phyloP scores from a whole-genome alignment of 805 yeast genomes.

The Starmerella apis region DNA sequence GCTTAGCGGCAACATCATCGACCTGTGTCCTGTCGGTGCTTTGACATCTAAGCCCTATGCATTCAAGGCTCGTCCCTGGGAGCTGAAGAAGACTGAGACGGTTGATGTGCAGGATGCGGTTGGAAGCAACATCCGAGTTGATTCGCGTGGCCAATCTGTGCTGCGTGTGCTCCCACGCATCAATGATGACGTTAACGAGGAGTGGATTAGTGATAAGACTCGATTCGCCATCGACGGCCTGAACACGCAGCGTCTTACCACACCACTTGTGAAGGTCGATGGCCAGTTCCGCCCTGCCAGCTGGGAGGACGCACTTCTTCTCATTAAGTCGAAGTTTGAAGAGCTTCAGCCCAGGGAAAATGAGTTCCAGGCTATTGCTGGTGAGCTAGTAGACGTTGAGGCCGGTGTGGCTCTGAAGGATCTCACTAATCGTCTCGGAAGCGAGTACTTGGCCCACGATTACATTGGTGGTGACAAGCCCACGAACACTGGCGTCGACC shows the following conservation, averaged over 20 bases:
- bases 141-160: constrained; percentile 76
- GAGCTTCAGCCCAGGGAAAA: constrained; percentile 49
- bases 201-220: constrained; percentile 83
- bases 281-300: constrained; percentile 61
- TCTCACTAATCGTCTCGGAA: constrained; percentile 60
- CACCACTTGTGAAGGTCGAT: constrained; percentile 64
- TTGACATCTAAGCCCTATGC: constrained; percentile 83
- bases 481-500: constrained; percentile 57
- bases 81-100: constrained; percentile 76
- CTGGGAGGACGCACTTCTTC: constrained; percentile 76
- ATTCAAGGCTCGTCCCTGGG: constrained; percentile 91
- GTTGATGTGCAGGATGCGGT: constrained; percentile 75
- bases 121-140: constrained; percentile 76
- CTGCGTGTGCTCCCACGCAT: constrained; percentile 79
- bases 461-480: constrained; percentile 46
- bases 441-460: constrained; percentile 72
- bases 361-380: constrained; percentile 72
- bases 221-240: constrained; percentile 79
- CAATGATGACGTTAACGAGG: constrained; percentile 79
- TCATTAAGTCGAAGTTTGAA: constrained; percentile 52
- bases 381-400: constrained; percentile 76
- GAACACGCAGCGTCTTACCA: constrained; percentile 74
- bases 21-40: constrained; percentile 87
- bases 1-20: constrained; percentile 76
- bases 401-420: constrained; percentile 74